phyloP scores from a whole-genome alignment of 1,284 basidiomycete genomes.

The Sporisorium exsertum region DNA sequence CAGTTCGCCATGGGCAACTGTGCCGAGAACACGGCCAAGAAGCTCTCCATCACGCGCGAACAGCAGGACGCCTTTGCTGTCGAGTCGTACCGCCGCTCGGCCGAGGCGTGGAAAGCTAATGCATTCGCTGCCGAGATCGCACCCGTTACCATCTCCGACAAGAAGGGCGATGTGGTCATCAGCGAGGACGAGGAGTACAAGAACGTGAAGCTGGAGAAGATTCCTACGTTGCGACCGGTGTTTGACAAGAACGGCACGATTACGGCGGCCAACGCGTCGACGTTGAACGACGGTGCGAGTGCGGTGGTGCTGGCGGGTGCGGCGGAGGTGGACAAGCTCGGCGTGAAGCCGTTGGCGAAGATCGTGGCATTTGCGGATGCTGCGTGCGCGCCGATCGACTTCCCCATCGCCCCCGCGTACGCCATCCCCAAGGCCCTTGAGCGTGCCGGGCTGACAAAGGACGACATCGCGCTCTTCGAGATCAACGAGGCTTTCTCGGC shows the following conservation, averaged over 20 bases:
- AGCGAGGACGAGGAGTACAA: constrained; percentile 97
- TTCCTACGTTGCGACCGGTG: constrained; percentile 70
- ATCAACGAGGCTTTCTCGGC: constrained; percentile 79
- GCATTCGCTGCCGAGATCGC: constrained; percentile 89
- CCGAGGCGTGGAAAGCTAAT: constrained; percentile 87
- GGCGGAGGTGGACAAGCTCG: constrained; percentile 66
- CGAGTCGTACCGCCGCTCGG: constrained; percentile 92
- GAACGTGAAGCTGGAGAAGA: constrained; percentile 71
- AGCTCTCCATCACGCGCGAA: constrained; percentile 69
- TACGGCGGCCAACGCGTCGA: constrained; percentile 71
- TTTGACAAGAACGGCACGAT: constrained; percentile 71
- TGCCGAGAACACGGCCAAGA: constrained; percentile 71
- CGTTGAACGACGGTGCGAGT: constrained; percentile 71
- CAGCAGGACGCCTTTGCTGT: constrained; percentile 78
- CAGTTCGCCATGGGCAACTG: constrained; percentile 63
- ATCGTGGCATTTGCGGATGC: constrained; percentile 86
- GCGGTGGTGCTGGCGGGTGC: constrained; percentile 70
- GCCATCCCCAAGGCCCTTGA: constrained; percentile 90
- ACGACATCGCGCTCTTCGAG: constrained; percentile 93
- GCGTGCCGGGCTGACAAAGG: constrained; percentile 82
- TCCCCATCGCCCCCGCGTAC: constrained; percentile 92
- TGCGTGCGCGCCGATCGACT: constrained; percentile 95
- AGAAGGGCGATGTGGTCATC: constrained; percentile 86
- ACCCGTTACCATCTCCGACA: constrained; percentile 80
- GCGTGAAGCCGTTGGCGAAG: constrained; percentile 70